Conservation (phyloP, 2,329 filamentous ascomycete species). For the Zymoseptoria passerinii region DNA sequence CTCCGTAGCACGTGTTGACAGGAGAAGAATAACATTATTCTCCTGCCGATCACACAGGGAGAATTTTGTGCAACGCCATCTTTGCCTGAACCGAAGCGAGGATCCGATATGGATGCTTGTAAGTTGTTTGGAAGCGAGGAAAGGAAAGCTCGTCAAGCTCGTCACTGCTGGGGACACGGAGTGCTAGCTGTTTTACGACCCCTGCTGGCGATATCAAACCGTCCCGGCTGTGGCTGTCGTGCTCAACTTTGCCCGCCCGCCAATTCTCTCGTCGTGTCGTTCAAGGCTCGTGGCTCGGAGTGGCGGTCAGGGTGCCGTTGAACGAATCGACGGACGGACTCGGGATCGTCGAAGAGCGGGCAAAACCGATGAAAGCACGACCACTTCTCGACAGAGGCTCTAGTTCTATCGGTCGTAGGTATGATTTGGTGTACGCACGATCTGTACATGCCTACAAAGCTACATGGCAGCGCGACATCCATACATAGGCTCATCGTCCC, state of each 20-base stretch:
- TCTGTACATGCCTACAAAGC: not conserved
- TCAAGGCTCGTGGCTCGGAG: slow-evolving; percentile 1
- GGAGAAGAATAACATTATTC: not conserved
- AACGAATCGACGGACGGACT: not conserved
- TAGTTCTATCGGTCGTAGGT: not conserved
- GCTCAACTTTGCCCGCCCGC: not conserved
- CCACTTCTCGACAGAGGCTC: not conserved
- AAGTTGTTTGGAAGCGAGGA: not conserved
- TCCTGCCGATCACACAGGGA: not conserved
- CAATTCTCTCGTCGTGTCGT: not conserved
- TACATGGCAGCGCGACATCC: not conserved
- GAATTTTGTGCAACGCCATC: not conserved
- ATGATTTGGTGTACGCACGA: not conserved
- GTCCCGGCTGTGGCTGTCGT: not conserved
- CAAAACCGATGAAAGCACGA: not conserved
- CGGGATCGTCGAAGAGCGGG: not conserved
- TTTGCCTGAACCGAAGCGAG: not conserved
- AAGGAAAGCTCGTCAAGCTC: not conserved
- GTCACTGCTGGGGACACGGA: not conserved
- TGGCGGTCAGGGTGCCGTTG: not conserved
- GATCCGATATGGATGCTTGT: not conserved
- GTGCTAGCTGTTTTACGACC: not conserved
- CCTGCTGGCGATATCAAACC: not conserved
- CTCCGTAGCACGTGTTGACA: not conserved
- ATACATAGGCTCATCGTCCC: not conserved